phyloP scores from a whole-genome alignment of 169 alveolate species.

The Cryptosporidium sp. region DNA sequence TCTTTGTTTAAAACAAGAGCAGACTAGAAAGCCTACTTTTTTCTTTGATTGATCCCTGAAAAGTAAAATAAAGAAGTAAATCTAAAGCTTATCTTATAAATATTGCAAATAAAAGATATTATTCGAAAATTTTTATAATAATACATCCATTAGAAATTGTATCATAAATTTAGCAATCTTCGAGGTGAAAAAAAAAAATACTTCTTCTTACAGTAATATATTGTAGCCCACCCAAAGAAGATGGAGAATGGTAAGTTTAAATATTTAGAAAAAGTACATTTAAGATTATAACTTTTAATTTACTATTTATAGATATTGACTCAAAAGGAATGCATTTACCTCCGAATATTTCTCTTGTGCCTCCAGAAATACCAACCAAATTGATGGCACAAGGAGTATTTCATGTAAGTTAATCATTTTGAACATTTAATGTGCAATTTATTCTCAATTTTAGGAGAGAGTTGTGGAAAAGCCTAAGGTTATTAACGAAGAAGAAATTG shows the following conservation, averaged over 20 bases:
- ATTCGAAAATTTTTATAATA: background rate
- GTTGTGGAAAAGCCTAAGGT: constrained; percentile 69
- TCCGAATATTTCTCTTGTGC: constrained; percentile 70
- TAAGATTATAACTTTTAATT: background rate
- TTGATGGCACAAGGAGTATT: constrained; percentile 64
- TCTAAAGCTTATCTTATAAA: background rate
- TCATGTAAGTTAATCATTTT: constrained; percentile 55
- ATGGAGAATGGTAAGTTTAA: constrained; percentile 6
- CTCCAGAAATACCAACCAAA: constrained; percentile 70
- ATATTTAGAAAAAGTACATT: background rate
- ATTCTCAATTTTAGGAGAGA: constrained; percentile 22
- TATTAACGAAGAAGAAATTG: constrained; percentile 71
- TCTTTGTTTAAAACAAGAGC: background rate
- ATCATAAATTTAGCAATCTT: background rate
- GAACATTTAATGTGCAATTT: background rate
- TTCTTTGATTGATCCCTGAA: background rate
- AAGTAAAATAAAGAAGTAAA: background rate
- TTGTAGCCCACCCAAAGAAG: background rate
- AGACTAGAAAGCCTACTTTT: background rate
- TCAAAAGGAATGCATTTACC: constrained; percentile 59
- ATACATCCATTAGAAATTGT: background rate
- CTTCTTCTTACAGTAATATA: background rate
- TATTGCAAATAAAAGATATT: background rate
- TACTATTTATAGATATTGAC: constrained; percentile 11
- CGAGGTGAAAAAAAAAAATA: background rate